Base-by-base conservation (phyloP, 1,284 basidiomycete genomes). In the Stereum hirsutum region DNA sequence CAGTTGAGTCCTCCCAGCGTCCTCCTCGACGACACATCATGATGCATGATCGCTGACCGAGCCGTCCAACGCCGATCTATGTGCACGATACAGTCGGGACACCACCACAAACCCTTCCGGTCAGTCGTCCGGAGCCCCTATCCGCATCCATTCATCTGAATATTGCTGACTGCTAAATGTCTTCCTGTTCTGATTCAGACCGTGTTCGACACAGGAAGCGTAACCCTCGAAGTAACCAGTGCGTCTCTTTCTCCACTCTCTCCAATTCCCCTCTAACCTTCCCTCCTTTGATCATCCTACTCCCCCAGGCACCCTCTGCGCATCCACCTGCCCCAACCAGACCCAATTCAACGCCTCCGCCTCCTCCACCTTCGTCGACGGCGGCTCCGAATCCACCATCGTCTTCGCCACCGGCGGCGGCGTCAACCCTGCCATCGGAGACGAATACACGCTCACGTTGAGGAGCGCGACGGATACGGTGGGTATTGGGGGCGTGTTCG, bases 341-440 rank as follows among this genome's bases (percentile, higher is more conserved):
- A 54, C 62, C 47, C 59, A 69, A 47, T 77, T 77, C 50, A 61
- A 76, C 52, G 51, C 67, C 0, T 57, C 61, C 1, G 63, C 65
- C 51, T 74, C 72, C 48, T 69, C 69, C 6, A 75, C 74, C 1
- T 78, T 71, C 47, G 59, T 69, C 15, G 66, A 70, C 49, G 62
- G 61, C 6, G 63, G 65, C 32, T 55, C 57, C 17, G 63, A 59
- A 2, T 57, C 50, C 32, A 63, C 61, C 15, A 68, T 74, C 42
- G 66, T 63, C 8, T 77, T 79, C 52, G 60, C 62, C 10, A 77
- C 75, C 1, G 74, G 75, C 15, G 72, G 73, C 31, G 72, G 74
- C 23, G 74, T 78, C 4, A 70, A 74, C 49, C 75, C 75, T 7
- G 72, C 75, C 7, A 58, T 73, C 12, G 62, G 66, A 25, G 61